Percentiles rank a stretch among this genome's conserved stretches.
Evolutionary conservation across 129 eudicot species (phyloP).

Genomic region (Flaveria robusta): DNA sequence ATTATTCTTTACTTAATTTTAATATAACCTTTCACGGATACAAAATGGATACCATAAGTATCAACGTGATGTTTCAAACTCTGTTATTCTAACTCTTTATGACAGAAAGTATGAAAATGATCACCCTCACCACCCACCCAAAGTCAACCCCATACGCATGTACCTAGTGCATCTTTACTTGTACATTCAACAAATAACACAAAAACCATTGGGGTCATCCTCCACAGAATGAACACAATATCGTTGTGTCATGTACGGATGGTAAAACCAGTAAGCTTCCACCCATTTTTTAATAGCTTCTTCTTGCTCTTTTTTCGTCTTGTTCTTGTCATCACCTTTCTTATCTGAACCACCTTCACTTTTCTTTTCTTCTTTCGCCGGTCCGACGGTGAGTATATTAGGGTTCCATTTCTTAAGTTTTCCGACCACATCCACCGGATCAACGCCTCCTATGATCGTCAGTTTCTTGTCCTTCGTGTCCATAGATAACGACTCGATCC

Average conservation of each 20-base stretch:
- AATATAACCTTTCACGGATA: no score
- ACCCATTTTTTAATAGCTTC: neutral
- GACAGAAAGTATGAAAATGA: no score
- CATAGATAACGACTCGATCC: constrained; percentile 26
- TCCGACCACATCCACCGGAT: constrained; percentile 29
- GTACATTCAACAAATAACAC: constrained; percentile 41
- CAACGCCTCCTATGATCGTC: constrained; percentile 42
- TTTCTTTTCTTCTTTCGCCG: constrained; percentile 35
- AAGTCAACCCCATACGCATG: no score
- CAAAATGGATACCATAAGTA: no score
- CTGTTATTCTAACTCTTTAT: no score
- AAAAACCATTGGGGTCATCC: constrained; percentile 33
- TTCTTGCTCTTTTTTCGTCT: constrained; percentile 14
- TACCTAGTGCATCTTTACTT: neutral
- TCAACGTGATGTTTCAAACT: no score
- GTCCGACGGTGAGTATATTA: constrained; percentile 32
- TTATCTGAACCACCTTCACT: neutral
- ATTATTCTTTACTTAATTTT: no score
- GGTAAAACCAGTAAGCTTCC: neutral
- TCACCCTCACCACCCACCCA: no score
- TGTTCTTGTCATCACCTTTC: neutral
- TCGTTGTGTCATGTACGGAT: constrained; percentile 26
- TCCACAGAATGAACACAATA: constrained; percentile 30
- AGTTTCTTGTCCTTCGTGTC: constrained; percentile 42
- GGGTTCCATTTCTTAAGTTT: constrained; percentile 38